Evolutionary conservation across 495 filamentous ascomycete species (phyloP), one percentile per base, ranked within the genome.

Genomic region (Neurospora hispaniola): DNA sequence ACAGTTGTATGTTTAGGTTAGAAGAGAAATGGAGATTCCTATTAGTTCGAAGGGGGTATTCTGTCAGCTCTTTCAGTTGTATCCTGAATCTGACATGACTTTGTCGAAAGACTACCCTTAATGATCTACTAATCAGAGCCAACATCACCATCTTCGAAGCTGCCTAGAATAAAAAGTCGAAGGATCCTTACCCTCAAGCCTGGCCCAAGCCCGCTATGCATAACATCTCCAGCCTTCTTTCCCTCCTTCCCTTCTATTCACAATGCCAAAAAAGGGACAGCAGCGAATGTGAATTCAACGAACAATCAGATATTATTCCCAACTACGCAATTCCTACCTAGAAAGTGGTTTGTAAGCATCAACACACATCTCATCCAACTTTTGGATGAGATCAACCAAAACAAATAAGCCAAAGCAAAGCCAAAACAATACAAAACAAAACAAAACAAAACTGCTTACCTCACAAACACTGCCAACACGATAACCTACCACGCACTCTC

Each of bases 151-250:
- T 9, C 23, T 0, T 23, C 11, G 23, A 62, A 62, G 5, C 12
- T 31, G 12, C 23, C 0, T 31, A 5, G 23, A 31, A 1, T 0
- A 14, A 0, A 2, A 31, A 27, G 9, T 16, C 0, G 31, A 6
- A 27, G 48, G 2, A n/a, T n/a, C n/a, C n/a, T 23, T 5, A 48
- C 46, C 5, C 48, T 6, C 20, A n/a, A n/a, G n/a, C n/a, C n/a
- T n/a, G n/a, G n/a, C n/a, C n/a, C n/a, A 27, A 54, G 46, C 46
- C 46, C 46, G 2, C 20, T 12, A 44, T n/a, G 43, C 43, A n/a
- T n/a, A 0, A n/a, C 43, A 44, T 44, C 2, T 9, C 4, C 44
- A 46, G 8, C 4, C 44, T 18, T 2, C n/a, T 3, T 20, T 5
- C n/a, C 18, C 44, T 4, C n/a, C 8, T 20, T 5, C n/a, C 18